Conservation (phyloP, 805 yeast genomes). For the Candida pseudofarinosa region DNA sequence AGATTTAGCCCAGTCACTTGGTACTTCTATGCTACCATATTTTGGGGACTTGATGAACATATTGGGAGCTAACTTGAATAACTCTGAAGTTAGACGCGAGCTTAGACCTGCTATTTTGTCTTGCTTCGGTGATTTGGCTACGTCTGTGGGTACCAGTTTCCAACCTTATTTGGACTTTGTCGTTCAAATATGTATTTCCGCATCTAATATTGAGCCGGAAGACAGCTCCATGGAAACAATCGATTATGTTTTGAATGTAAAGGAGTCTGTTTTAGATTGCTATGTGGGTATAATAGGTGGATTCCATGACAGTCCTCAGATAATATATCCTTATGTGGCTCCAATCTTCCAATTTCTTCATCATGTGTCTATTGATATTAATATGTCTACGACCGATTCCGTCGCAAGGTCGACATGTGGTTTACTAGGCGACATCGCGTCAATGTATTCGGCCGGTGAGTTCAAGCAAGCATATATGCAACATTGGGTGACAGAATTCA, state of each 20-base stretch:
- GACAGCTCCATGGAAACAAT: conserved; percentile 69
- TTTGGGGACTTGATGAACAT: conserved; percentile 79
- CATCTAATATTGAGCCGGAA: conserved; percentile 58
- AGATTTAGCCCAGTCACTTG: conserved; percentile 87
- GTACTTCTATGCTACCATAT: conserved; percentile 66
- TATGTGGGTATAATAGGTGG: conserved; percentile 95
- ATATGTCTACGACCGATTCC: conserved; percentile 59
- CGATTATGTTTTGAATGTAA: conserved; percentile 68
- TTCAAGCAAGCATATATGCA: conserved; percentile 62
- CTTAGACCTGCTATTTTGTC: conserved; percentile 84
- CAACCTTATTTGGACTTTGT: conserved; percentile 74
- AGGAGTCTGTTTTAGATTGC: conserved; percentile 90
- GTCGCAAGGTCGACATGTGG: conserved; percentile 85
- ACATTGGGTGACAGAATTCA: conserved; percentile 76
- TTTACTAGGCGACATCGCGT: conserved; percentile 85
- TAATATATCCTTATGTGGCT: conserved; percentile 60
- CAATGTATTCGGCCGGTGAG: conserved; percentile 78
- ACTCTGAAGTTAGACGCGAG: conserved; percentile 67
- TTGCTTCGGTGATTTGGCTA: conserved; percentile 93
- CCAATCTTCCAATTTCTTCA: conserved; percentile 69
- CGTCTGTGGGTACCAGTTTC: conserved; percentile 77
- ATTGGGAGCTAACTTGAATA: conserved; percentile 68
- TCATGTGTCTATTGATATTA: conserved; percentile 54
- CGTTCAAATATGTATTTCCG: conserved; percentile 69
- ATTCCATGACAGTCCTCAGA: conserved; percentile 62